Evolutionary conservation across 371 early-diverging fungal genomes (phyloP).

Genomic region (Mucor lusitanicus): DNA sequence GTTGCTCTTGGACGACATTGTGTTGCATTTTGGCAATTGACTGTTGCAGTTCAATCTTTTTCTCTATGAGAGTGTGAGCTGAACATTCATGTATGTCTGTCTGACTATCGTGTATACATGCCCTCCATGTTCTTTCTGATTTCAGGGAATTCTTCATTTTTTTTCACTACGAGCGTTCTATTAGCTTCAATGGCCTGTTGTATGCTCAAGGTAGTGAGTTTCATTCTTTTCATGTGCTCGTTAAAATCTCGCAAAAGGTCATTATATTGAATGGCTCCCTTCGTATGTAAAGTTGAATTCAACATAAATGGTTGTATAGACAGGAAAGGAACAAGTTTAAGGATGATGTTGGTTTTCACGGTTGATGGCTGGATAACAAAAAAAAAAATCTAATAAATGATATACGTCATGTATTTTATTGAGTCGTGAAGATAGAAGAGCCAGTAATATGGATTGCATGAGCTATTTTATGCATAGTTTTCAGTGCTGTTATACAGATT

Average conservation of each 20-base stretch:
- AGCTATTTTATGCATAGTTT: no score
- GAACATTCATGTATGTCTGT: not conserved
- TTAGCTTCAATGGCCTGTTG: not conserved
- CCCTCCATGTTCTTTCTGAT: not conserved
- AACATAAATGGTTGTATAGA: not conserved
- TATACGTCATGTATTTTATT: no score
- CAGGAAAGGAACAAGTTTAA: not conserved
- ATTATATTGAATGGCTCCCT: not conserved
- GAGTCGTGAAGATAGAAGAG: no score
- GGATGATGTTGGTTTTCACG: no score
- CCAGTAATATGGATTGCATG: no score
- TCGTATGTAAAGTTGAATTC: not conserved
- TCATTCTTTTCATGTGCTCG: not conserved
- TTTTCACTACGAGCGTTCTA: not conserved
- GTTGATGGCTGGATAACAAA: no score
- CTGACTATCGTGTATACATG: not conserved
- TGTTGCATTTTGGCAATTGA: not conserved
- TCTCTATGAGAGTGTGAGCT: not conserved
- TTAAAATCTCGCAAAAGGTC: not conserved
- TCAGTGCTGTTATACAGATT: no score
- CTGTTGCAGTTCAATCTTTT: not conserved
- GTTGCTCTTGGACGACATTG: not conserved
- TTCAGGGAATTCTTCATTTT: not conserved
- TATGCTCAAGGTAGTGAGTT: not conserved
- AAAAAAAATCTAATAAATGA: no score